Evolutionary conservation across 2,329 filamentous ascomycete species (phyloP), one percentile per base, ranked within the genome.

Genomic region (Calonectria pauciramosa): DNA sequence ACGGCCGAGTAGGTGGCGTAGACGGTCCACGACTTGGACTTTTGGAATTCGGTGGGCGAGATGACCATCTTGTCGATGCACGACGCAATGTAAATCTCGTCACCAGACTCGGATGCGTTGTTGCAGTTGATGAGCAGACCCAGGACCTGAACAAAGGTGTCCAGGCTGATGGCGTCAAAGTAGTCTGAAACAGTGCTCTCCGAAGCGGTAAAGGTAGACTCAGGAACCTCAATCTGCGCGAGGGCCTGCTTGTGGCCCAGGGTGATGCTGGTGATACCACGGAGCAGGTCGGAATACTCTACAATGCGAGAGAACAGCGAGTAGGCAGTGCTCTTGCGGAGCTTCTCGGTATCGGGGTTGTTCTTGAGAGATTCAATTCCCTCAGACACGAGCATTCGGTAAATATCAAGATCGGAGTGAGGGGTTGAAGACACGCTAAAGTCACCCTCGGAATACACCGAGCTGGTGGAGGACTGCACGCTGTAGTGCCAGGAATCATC

Each of bases 81-180:
- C 5, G 74, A 72, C 8, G 75, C 75, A 49, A 76, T 68, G 56
- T 72, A 76, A 18, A 79, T 75, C 41, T 77, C 77, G 14, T 76
- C 73, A 20, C 73, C 60, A 9, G 68, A 70, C 28, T 63, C 70
- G 26, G 70, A 74, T 4, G 70, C 68, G 36, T 69, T 68, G 56
- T 63, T 78, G 30, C 70, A 70, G 68, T 80, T 80, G 49, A 79
- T 78, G 14, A 78, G 68, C 2, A 80, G 71, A 34, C 78, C 78
- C 3, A 76, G 64, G 14, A 79, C 78, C 49, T 80, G 78, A 14
- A 80, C 75, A 56, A 78, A 80, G 1, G 73, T 77, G 32, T 80
- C 78, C n/a, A 78, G 44, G 2, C 75, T 69, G 51, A 80, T 73
- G 32, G 78, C 75, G 30, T 80, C 77, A 36, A 71, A 78, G 26